A percentile compares a stretch with the other conserved stretches of the same genome.
These are phyloP conservation scores for Diaporthe destruens DNA, from an alignment of 2,329 filamentous ascomycete genomes.

Conservation along the genomic window DNA sequence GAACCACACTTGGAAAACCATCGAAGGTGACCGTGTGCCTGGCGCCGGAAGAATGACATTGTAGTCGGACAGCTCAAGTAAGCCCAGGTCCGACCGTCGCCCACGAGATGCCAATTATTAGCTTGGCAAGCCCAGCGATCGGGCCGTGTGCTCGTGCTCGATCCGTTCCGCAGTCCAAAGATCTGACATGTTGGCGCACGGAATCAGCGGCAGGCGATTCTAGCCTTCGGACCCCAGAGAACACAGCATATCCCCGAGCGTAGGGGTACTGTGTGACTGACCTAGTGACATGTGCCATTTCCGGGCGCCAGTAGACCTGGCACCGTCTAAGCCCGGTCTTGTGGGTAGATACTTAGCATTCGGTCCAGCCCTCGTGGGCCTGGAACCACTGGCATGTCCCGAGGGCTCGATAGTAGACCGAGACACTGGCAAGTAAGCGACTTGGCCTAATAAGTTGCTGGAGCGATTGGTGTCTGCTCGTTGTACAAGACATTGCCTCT, in stretches of 20 bases:
- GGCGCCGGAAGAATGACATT: slow-evolving; percentile 11
- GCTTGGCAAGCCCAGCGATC: neutral
- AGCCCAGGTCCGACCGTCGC: neutral
- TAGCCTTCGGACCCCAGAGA: no score
- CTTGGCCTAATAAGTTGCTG: neutral
- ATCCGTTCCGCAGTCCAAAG: neutral
- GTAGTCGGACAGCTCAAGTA: neutral
- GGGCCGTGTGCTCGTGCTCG: slow-evolving; percentile 11
- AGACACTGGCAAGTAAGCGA: neutral
- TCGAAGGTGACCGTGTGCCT: neutral
- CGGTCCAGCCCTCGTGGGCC: neutral
- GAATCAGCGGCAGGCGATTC: neutral
- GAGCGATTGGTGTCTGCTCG: neutral
- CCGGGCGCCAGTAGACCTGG: neutral
- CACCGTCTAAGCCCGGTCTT: neutral
- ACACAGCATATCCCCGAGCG: neutral
- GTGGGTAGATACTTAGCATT: neutral
- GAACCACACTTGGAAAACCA: neutral
- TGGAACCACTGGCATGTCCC: neutral
- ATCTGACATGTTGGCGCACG: neutral
- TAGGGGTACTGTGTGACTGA: neutral
- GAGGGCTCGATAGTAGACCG: no score
- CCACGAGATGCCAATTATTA: neutral
- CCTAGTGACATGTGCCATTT: neutral
- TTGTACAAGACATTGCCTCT: neutral